These are phyloP conservation scores for Candida albicans DNA, from an alignment of 1,139 yeast genomes.

Conservation along the genomic window DNA sequence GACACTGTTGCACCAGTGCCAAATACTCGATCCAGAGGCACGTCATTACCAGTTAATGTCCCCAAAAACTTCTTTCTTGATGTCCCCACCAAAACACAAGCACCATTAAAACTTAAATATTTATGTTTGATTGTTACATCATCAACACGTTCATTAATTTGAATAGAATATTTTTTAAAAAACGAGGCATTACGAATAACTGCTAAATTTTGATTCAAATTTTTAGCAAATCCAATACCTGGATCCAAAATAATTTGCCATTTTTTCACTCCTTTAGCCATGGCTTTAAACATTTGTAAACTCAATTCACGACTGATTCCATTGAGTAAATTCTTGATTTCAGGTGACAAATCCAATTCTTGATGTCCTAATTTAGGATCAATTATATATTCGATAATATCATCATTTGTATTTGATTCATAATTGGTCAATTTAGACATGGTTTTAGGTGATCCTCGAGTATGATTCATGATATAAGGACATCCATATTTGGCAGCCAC, in stretches of 20 bases:
- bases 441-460: slow-evolving; percentile 76
- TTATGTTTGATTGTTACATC: slow-evolving; percentile 19
- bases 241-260: slow-evolving; percentile 96
- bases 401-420: slow-evolving; percentile 39
- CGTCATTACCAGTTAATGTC: slow-evolving; percentile 49
- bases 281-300: slow-evolving; percentile 55
- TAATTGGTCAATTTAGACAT: slow-evolving; percentile 69
- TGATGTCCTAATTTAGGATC: slow-evolving; percentile 34
- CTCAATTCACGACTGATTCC: slow-evolving; percentile 68
- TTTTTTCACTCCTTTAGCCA: slow-evolving; percentile 63
- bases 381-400: slow-evolving; percentile 37
- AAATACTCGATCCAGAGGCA: slow-evolving; percentile 60
- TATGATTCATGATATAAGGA: slow-evolving; percentile 81
- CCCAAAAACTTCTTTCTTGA: slow-evolving; percentile 89
- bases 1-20: slow-evolving; percentile 80
- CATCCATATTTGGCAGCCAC: slow-evolving; percentile 69
- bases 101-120: slow-evolving; percentile 45
- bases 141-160: slow-evolving; percentile 24
- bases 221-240: slow-evolving; percentile 93
- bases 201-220: slow-evolving; percentile 62
- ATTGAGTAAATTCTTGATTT: slow-evolving; percentile 36
- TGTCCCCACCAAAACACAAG: slow-evolving; percentile 80
- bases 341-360: slow-evolving; percentile 21
- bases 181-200: slow-evolving; percentile 58
- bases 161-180: slow-evolving; percentile 52